These are phyloP conservation scores for Triglochin maritima DNA, from an alignment of 106 monocot species.

Conservation along the genomic window DNA sequence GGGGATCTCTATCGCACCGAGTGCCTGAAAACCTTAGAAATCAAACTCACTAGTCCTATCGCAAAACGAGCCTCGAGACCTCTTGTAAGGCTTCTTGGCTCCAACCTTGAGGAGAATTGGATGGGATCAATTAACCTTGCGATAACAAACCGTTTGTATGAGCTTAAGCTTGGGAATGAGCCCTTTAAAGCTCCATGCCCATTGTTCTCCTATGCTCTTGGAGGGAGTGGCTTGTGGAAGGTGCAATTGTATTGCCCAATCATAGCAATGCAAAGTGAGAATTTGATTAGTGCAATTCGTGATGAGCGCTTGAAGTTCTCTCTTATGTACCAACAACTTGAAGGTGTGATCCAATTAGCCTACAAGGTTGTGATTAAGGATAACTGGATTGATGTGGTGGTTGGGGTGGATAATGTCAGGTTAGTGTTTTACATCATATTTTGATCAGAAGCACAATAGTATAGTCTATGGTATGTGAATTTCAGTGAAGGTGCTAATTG, in stretches of 20 bases:
- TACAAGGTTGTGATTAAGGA: slow-evolving; percentile 31
- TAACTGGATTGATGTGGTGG: slow-evolving; percentile 50
- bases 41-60: slow-evolving; percentile 26
- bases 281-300: slow-evolving; percentile 15
- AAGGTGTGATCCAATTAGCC: slow-evolving; percentile 71
- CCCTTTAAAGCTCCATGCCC: slow-evolving; percentile 33
- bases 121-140: slow-evolving; percentile 63
- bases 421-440: slow-evolving; percentile 8
- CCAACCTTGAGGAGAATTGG: slow-evolving; percentile 70
- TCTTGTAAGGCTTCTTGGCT: slow-evolving; percentile 39
- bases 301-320: slow-evolving; percentile 77
- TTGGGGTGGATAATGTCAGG: slow-evolving; percentile 67
- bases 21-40: slow-evolving; percentile 40
- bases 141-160: slow-evolving; percentile 50
- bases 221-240: slow-evolving; percentile 59
- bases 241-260: slow-evolving; percentile 68
- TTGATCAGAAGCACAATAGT: neutral
- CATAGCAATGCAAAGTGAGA: slow-evolving; percentile 41
- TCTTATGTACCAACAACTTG: slow-evolving; percentile 59
- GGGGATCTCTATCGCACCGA: slow-evolving; percentile 40
- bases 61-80: slow-evolving; percentile 28
- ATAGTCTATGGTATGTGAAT: neutral
- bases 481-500: neutral
- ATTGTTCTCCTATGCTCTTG: slow-evolving; percentile 55
- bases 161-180: slow-evolving; percentile 25